phyloP scores from a whole-genome alignment of 2,329 filamentous ascomycete species.

The Xylaria sp. region DNA sequence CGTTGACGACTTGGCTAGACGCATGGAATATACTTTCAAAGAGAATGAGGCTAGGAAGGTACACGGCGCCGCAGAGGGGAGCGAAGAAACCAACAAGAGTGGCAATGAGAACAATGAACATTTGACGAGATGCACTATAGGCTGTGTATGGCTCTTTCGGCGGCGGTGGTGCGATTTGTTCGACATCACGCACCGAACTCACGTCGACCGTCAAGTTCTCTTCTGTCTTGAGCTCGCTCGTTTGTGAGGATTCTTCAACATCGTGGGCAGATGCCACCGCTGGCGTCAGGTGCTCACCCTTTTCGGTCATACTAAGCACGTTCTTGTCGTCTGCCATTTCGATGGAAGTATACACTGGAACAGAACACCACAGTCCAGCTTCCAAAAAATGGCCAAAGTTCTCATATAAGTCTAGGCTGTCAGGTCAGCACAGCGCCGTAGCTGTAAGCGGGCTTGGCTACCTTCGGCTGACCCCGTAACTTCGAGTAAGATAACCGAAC shows the following conservation, averaged over 20 bases:
- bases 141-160: slow-evolving; percentile 50
- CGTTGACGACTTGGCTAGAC: slow-evolving; percentile 53
- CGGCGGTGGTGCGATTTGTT: slow-evolving; percentile 5
- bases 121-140: slow-evolving; percentile 50
- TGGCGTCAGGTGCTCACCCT: neutral
- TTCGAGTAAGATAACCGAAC: neutral
- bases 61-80: slow-evolving; percentile 57
- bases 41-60: slow-evolving; percentile 54
- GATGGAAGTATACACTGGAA: neutral
- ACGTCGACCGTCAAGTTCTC: slow-evolving; percentile 6
- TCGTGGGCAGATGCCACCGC: neutral
- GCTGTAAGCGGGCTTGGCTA: neutral
- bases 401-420: neutral
- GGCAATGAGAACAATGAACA: slow-evolving; percentile 53
- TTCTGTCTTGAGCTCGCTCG: neutral
- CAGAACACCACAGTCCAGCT: neutral
- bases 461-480: neutral
- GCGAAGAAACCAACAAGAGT: slow-evolving; percentile 56
- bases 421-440: neutral
- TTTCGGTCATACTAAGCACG: neutral
- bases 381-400: neutral
- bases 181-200: slow-evolving; percentile 8
- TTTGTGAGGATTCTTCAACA: neutral
- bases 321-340: slow-evolving; percentile 13
- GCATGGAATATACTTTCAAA: slow-evolving; percentile 53